Conservation (phyloP, 306 rosid genomes). For the Calophaca sinica region DNA sequence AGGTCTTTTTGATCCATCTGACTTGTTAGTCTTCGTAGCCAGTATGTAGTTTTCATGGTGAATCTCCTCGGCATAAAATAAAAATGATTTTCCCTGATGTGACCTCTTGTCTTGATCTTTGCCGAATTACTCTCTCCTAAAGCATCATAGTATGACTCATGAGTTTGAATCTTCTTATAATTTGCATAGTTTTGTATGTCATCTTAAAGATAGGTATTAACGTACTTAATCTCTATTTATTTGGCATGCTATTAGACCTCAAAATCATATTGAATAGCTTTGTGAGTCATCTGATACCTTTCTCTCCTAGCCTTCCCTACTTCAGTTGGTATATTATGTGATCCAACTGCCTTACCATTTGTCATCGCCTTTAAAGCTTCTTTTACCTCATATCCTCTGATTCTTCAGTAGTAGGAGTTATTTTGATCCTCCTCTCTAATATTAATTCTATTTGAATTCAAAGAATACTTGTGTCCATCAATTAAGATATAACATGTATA, state of each 20-base stretch:
- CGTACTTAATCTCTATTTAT: constrained; percentile 1
- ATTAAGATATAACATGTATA: not conserved
- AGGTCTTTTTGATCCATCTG: not conserved
- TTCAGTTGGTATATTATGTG: not conserved
- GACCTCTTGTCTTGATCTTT: constrained; percentile 5
- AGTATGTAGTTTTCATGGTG: not conserved
- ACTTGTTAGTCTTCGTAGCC: not conserved
- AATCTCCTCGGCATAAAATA: not conserved
- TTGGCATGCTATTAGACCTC: not conserved
- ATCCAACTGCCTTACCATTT: not conserved
- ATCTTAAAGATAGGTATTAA: not conserved
- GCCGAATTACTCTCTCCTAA: not conserved
- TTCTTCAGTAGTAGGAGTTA: not conserved
- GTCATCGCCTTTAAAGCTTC: not conserved
- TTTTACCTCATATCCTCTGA: not conserved
- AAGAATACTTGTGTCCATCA: constrained; percentile 1
- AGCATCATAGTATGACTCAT: not conserved
- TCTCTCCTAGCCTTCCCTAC: not conserved
- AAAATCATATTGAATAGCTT: constrained; percentile 3
- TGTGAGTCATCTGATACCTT: not conserved
- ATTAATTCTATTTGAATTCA: not conserved
- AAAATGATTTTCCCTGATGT: not conserved
- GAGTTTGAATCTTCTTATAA: constrained; percentile 13
- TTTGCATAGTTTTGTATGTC: not conserved
- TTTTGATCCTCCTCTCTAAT: not conserved